A percentile compares a stretch with the other conserved stretches of the same genome.
phyloP scores from a whole-genome alignment of 257 asterid species.

The Knoxia roxburghii region DNA sequence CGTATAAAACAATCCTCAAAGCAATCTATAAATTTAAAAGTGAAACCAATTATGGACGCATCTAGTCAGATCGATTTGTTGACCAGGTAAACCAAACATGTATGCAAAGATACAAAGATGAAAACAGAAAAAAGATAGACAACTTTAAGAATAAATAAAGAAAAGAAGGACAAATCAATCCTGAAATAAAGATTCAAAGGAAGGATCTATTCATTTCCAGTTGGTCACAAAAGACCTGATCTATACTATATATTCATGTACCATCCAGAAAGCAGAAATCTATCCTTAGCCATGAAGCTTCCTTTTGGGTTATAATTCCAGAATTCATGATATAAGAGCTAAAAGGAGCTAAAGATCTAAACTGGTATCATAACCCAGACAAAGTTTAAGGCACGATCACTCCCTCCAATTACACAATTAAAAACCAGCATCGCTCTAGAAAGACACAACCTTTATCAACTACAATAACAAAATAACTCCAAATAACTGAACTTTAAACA shows the following conservation, averaged over 20 bases:
- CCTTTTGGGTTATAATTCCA: not conserved
- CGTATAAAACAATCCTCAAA: not conserved
- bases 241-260: not conserved
- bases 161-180: not conserved
- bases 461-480: not conserved
- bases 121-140: not conserved
- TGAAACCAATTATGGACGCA: not conserved
- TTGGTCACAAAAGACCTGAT: not conserved
- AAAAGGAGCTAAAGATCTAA: slow-evolving; percentile 9
- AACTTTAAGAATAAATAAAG: not conserved
- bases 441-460: too few species aligned
- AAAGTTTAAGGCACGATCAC: not conserved
- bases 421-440: too few species aligned
- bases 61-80: slow-evolving; percentile 6
- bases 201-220: not conserved
- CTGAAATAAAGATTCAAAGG: not conserved
- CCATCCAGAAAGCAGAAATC: not conserved
- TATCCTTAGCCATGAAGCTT: not conserved
- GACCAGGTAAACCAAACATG: too few species aligned
- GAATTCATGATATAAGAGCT: not conserved
- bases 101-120: too few species aligned
- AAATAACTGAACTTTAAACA: slow-evolving; percentile 19
- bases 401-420: not conserved
- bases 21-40: not conserved
- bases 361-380: slow-evolving; percentile 3